Evolutionary conservation across 2,329 filamentous ascomycete species (phyloP), one percentile per base, ranked within the genome.

Genomic region (Calonectria honghensis): DNA sequence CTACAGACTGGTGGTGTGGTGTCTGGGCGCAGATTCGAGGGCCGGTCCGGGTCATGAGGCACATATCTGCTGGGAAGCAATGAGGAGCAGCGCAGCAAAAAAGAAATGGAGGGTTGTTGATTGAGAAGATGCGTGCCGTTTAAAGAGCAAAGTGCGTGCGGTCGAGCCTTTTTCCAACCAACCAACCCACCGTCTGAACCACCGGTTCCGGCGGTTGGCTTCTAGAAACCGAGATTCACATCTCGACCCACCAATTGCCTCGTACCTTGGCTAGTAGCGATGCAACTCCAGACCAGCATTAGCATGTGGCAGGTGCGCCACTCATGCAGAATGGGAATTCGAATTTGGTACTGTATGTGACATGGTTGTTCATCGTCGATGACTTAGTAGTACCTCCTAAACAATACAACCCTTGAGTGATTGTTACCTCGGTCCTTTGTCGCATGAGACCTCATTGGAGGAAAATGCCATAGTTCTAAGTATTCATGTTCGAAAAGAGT

Each of bases 11-110:
- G 50, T 59, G 41, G 39, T 63, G 45, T 68, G 39, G 66, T 52
- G 51, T 39, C 35, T 64, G 48, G 41, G 52, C 39, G 54, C 51
- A 27, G 59, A 73, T 65, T 66, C 66, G 48, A 65, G 71, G 66
- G 37, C 59, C 27, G 57, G 65, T 50, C 39, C 57, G 66, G 41
- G 35, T 45, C 39, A 51, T 45, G 39, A 39, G 32, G 41, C 41
- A 57, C 48, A 50, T 63, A 24, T 48, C 66, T 57, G 50, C 32
- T 39, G 50, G 59, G 27, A 57, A 61, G 45, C 29, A 68, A 50
- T 51, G 41, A 63, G 45, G 29, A 48, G n/a, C 41, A 68, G 32
- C 14, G 14, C 54, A 54, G 20, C 32, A 13, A 41, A 24, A 64
- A 50, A 48, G 37, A 61, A 39, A 41, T 41, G 39, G 48, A 73